Evolutionary conservation across 345 rosid genomes (phyloP).

Genomic region (Cardamine resedifolia): DNA sequence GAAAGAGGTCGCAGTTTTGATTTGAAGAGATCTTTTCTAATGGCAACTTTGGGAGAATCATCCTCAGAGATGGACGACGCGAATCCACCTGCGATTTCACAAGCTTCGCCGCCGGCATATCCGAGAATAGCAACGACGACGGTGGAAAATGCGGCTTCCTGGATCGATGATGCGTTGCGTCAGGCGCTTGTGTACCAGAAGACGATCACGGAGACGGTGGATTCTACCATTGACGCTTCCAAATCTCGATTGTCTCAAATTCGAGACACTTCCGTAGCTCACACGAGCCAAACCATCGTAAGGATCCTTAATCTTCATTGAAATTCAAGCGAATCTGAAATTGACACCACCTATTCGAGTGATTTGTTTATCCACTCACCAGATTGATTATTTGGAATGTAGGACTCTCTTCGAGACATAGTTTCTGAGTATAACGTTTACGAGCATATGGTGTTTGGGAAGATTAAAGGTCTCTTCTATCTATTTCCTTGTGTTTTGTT

Average conservation of each 20-base stretch:
- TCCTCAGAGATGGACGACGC: slow-evolving; percentile 41
- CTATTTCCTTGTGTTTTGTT: background rate
- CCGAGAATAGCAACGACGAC: slow-evolving; percentile 43
- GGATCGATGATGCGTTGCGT: slow-evolving; percentile 70
- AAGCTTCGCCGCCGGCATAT: slow-evolving; percentile 17
- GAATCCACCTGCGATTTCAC: background rate
- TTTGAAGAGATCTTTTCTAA: slow-evolving; percentile 27
- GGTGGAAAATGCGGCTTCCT: slow-evolving; percentile 52
- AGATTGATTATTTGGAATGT: slow-evolving; percentile 9
- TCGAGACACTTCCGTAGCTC: slow-evolving; percentile 61
- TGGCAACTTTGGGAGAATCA: slow-evolving; percentile 53
- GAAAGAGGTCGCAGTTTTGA: background rate
- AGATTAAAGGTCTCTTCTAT: slow-evolving; percentile 59
- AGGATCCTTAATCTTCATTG: slow-evolving; percentile 2
- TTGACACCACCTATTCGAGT: background rate
- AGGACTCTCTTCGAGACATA: slow-evolving; percentile 60
- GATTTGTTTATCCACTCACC: background rate
- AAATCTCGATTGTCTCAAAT: slow-evolving; percentile 62
- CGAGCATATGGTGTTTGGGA: slow-evolving; percentile 56
- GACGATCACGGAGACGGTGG: slow-evolving; percentile 45
- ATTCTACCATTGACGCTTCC: slow-evolving; percentile 47
- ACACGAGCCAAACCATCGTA: slow-evolving; percentile 61
- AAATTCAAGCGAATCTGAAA: slow-evolving; percentile 20
- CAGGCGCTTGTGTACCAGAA: slow-evolving; percentile 63
- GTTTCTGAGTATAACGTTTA: slow-evolving; percentile 58